These are phyloP conservation scores for Pythium brassicae DNA, from an alignment of 352 stramenopile genomes.

Conservation along the genomic window DNA sequence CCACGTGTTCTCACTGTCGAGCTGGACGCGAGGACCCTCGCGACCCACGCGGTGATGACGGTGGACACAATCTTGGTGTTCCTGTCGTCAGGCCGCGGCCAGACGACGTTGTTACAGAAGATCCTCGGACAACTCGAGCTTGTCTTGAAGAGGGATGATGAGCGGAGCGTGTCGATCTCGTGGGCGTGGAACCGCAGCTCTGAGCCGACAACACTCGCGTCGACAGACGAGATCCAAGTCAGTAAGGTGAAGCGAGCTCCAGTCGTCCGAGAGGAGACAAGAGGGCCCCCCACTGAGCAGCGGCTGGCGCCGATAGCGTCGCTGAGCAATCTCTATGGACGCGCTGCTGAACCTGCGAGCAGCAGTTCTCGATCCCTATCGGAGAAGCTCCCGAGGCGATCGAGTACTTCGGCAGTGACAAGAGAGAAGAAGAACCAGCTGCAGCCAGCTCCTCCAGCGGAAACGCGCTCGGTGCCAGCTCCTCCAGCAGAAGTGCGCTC, in stretches of 20 bases:
- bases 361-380: too few relatives aligned
- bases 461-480: too few relatives aligned
- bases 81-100: conserved; percentile 13
- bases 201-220: background rate
- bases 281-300: background rate
- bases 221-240: background rate
- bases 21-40: background rate
- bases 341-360: too few relatives aligned
- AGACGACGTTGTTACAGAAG: conserved; percentile 17
- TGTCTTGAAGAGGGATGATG: too few relatives aligned
- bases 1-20: background rate
- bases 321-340: too few relatives aligned
- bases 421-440: too few relatives aligned
- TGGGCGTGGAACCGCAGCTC: background rate
- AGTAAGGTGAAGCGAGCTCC: background rate
- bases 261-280: background rate
- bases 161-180: background rate
- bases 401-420: too few relatives aligned
- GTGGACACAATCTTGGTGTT: conserved; percentile 18
- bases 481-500: too few relatives aligned
- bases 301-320: too few relatives aligned
- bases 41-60: conserved; percentile 12
- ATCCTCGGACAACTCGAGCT: conserved; percentile 14
- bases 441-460: too few relatives aligned
- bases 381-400: too few relatives aligned